Evolutionary conservation across 1,284 basidiomycete genomes (phyloP).

Genomic region (Trichosporon faecale): DNA sequence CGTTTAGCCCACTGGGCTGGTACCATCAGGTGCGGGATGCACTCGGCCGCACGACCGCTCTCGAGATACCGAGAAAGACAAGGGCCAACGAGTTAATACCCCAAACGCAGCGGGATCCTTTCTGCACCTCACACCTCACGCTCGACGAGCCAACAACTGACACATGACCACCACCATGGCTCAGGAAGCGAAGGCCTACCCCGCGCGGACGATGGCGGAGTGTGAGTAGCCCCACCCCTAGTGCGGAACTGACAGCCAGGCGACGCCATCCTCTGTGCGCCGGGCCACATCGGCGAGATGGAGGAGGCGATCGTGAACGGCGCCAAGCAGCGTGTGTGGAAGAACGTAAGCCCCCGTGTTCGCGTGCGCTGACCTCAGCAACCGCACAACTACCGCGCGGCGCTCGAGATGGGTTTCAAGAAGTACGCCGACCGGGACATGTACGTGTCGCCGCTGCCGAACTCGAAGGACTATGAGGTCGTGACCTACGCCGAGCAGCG

Average conservation of each 20-base stretch:
- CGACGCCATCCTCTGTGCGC: conserved; percentile 30
- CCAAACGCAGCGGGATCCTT: not conserved
- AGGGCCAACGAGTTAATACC: not conserved
- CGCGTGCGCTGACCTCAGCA: not conserved
- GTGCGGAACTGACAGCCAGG: conserved; percentile 5
- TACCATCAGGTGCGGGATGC: not conserved
- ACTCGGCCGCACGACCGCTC: not conserved
- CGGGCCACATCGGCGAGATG: conserved; percentile 40
- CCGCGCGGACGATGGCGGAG: conserved; percentile 4
- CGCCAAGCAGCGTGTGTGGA: conserved; percentile 34
- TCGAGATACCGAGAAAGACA: not conserved
- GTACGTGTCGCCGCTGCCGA: conserved; percentile 8
- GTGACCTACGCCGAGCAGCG: conserved; percentile 25
- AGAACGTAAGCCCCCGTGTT: conserved; percentile 30
- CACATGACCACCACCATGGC: not conserved
- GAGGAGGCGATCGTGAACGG: conserved; percentile 33
- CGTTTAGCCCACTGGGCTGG: not conserved
- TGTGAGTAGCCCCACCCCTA: not conserved
- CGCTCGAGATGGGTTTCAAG: conserved; percentile 8
- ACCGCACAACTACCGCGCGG: not conserved
- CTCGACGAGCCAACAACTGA: not conserved
- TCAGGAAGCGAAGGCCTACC: not conserved
- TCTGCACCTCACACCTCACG: not conserved
- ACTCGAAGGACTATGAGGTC: not conserved
- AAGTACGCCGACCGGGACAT: conserved; percentile 1